These are phyloP conservation scores for Dactylellina drechsleri DNA, from an alignment of 2,329 filamentous ascomycete genomes.

Conservation along the genomic window DNA sequence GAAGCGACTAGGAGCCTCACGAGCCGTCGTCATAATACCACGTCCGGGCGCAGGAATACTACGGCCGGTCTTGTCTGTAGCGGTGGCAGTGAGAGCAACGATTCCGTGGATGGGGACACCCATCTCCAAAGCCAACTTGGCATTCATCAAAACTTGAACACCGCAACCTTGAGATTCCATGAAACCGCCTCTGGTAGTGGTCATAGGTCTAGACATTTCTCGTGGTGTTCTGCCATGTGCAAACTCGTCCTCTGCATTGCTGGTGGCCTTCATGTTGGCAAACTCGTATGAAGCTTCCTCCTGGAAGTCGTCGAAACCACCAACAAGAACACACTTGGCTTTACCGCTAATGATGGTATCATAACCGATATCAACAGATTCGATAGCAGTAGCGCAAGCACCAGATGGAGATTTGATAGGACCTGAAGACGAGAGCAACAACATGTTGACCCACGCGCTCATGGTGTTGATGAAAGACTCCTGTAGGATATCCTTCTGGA, in stretches of 20 bases:
- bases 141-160: conserved; percentile 98
- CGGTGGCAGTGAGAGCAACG: conserved; percentile 90
- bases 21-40: conserved; percentile 94
- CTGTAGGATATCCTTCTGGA: conserved; percentile 98
- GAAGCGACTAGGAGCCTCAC: conserved; percentile 89
- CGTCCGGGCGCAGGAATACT: conserved; percentile 96
- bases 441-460: conserved; percentile 99
- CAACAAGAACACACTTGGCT: conserved; percentile 94
- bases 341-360: conserved; percentile 99
- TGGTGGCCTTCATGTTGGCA: conserved; percentile 99
- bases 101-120: conserved; percentile 97
- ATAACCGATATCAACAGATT: conserved; percentile 96
- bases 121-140: conserved; percentile 95
- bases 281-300: conserved; percentile 99
- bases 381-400: conserved; percentile 95
- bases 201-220: conserved; percentile 98
- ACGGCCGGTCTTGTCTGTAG: conserved; percentile 98
- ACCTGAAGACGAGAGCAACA: conserved; percentile 93
- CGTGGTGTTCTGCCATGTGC: conserved; percentile 91
- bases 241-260: conserved; percentile 96
- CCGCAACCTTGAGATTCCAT: conserved; percentile 99
- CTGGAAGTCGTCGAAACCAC: conserved; percentile 98
- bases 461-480: conserved; percentile 99
- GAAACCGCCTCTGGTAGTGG: conserved; percentile 95
- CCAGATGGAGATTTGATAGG: conserved; percentile 98